Base-by-base conservation (phyloP, 2,329 filamentous ascomycete genomes). In the Colletotrichum graminicola region DNA sequence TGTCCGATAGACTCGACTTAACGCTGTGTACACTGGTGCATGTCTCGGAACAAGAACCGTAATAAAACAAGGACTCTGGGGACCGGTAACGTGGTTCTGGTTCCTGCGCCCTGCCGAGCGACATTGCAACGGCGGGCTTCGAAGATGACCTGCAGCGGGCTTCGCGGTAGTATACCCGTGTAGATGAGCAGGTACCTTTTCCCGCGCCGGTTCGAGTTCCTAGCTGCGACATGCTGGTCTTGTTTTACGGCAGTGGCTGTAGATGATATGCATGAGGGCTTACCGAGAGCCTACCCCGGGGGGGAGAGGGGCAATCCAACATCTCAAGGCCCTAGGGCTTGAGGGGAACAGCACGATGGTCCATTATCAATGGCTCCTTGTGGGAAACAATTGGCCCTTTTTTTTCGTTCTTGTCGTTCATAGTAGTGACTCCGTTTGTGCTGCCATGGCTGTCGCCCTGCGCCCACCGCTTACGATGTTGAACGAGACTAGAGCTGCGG, bases 81-180 rank as follows among this genome's bases (percentile, higher is more conserved):
- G n/a, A 36, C 67, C 67, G 63, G 45, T 67, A 55, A 61, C 55
- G 34, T 41, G 67, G 67, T 12, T 45, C 51, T 49, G 67, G 62
- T 61, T 61, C 63, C 67, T 66, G 67, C 56, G 49, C 43, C 23
- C 34, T 41, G 56, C n/a, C 49, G 56, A 61, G 32, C 39, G 39
- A 23, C 10, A 29, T 21, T 18, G 21, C 23, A 14, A 26, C 39
- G 49, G 34, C 23, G 43, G 21, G 43, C 21, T 32, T 10, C 23
- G 10, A 29, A 16, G 66, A 29, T 52, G 16, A 29, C 26, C 26
- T 43, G 49, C 26, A 64, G 32, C 23, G 36, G 56, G 49, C 47
- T 54, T 62, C 11, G n/a, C 5, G 29, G 32, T 29, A 29, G 14
- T 10, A 29, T 2, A 29, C 29, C 29, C 32, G 14, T 16, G 8